phyloP scores from a whole-genome alignment of 1,284 basidiomycete genomes.

The Fomitopsis schrenkii region DNA sequence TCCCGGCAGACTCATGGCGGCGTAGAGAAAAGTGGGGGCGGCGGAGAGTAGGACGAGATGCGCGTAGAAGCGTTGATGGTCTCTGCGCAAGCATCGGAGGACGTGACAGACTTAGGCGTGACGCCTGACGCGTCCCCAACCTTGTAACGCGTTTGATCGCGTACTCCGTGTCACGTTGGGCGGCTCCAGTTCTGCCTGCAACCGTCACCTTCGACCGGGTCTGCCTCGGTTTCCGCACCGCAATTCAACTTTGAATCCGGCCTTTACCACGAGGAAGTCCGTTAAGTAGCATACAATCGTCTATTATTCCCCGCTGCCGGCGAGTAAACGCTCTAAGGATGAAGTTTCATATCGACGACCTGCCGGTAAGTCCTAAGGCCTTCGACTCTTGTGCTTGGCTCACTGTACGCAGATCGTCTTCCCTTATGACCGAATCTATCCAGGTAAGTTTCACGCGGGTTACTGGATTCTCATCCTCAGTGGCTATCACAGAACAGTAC shows the following conservation, averaged over 20 bases:
- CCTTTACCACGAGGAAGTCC: neutral
- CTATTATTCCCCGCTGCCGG: neutral
- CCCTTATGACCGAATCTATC: conserved; percentile 89
- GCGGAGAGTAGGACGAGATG: conserved; percentile 6
- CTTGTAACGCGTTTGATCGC: conserved; percentile 1
- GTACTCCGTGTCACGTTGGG: neutral
- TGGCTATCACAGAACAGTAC: conserved; percentile 77
- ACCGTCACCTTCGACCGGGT: neutral
- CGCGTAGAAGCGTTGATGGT: conserved; percentile 10
- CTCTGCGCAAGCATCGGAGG: conserved; percentile 17
- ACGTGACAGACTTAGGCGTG: conserved; percentile 12
- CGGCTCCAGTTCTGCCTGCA: neutral
- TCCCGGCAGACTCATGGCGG: conserved; percentile 11
- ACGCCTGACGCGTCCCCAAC: conserved; percentile 2
- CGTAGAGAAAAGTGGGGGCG: conserved; percentile 1
- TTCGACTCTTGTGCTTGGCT: neutral
- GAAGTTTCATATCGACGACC: conserved; percentile 96
- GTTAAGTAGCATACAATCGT: neutral
- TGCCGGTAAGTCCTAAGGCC: conserved; percentile 58
- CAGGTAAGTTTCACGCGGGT: conserved; percentile 43
- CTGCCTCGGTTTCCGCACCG: neutral
- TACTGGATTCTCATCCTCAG: neutral
- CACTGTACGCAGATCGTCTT: conserved; percentile 66
- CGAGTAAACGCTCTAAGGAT: conserved; percentile 38
- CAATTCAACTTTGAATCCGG: neutral